A percentile compares a stretch with the other conserved stretches of the same genome.
Evolutionary conservation across 257 asterid genomes (phyloP).

Genomic region (Voacanga thouarsii): DNA sequence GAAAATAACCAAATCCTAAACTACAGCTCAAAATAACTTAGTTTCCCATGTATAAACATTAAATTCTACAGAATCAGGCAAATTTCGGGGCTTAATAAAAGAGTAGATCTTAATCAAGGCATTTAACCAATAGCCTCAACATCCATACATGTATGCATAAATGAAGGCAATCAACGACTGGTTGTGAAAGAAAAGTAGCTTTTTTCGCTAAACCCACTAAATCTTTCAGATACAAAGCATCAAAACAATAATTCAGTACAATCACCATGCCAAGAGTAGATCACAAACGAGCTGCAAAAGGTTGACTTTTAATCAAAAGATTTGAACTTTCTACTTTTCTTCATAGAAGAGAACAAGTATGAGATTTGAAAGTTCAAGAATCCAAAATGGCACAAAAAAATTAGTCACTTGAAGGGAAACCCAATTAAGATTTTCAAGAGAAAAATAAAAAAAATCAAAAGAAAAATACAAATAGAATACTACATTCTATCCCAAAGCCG

Average conservation of each 20-base stretch:
- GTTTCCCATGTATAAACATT: not conserved
- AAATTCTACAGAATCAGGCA: not conserved
- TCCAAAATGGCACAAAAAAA: conserved; percentile 9
- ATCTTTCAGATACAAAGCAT: conserved; percentile 56
- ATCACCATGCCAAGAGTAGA: conserved; percentile 27
- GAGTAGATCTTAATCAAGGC: conserved; percentile 21
- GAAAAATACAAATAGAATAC: too few relatives aligned
- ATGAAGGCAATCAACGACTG: not conserved
- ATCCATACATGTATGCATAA: not conserved
- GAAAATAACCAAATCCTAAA: not conserved
- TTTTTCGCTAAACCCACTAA: conserved; percentile 79
- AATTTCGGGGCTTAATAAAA: not conserved
- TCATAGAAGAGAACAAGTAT: conserved; percentile 30
- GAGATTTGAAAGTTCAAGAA: conserved; percentile 18
- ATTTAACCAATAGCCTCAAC: conserved; percentile 8
- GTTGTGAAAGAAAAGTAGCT: conserved; percentile 34
- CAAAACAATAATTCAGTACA: conserved; percentile 27
- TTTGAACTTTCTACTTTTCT: conserved; percentile 7
- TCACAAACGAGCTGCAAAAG: conserved; percentile 28
- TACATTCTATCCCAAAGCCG: too few relatives aligned
- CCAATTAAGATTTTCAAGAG: conserved; percentile 32
- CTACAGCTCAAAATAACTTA: not conserved
- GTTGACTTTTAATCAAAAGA: conserved; percentile 24
- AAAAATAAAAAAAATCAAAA: too few relatives aligned
- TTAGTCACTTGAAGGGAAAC: conserved; percentile 19